These are phyloP conservation scores for Keqinozyma sinolaborantium DNA, from an alignment of 1,139 yeast species.

Conservation along the genomic window DNA sequence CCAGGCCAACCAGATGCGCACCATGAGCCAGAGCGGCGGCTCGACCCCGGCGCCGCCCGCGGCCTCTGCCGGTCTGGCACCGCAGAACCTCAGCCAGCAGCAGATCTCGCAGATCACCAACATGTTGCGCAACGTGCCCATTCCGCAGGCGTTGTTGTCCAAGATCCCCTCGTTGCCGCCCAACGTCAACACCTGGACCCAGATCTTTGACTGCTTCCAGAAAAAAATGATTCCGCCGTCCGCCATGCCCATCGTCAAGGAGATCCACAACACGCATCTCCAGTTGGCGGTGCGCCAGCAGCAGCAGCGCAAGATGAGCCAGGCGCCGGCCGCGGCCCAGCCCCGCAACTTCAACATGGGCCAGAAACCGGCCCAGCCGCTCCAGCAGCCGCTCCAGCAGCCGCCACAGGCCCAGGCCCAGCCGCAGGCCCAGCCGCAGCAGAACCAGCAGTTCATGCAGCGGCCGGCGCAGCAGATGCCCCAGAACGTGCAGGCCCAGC, in stretches of 20 bases:
- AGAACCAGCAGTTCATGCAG: constrained; percentile 32
- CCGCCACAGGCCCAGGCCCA: constrained; percentile 1
- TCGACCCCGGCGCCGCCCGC: constrained; percentile 7
- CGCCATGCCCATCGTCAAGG: constrained; percentile 53
- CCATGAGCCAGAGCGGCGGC: constrained; percentile 7
- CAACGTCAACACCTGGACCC: constrained; percentile 82
- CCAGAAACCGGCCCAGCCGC: constrained; percentile 10
- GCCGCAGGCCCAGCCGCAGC: constrained; percentile 29
- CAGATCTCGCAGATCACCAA: constrained; percentile 36
- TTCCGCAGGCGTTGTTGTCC: constrained; percentile 69
- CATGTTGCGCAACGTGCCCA: constrained; percentile 51
- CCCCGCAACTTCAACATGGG: constrained; percentile 2
- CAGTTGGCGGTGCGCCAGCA: constrained; percentile 34
- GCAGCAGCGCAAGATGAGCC: constrained; percentile 23
- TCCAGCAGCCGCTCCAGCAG: neutral
- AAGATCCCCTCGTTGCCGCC: constrained; percentile 79
- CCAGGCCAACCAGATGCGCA: constrained; percentile 21
- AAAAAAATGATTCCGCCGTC: constrained; percentile 55
- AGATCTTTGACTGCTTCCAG: constrained; percentile 66
- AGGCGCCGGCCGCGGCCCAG: constrained; percentile 14
- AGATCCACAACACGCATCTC: constrained; percentile 57
- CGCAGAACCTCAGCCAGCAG: constrained; percentile 14
- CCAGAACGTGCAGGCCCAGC: constrained; percentile 13
- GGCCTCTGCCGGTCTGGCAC: constrained; percentile 5
- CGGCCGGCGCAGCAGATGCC: constrained; percentile 35